phyloP scores from a whole-genome alignment of 2,329 filamentous ascomycete genomes.

The Polychaeton citri region DNA sequence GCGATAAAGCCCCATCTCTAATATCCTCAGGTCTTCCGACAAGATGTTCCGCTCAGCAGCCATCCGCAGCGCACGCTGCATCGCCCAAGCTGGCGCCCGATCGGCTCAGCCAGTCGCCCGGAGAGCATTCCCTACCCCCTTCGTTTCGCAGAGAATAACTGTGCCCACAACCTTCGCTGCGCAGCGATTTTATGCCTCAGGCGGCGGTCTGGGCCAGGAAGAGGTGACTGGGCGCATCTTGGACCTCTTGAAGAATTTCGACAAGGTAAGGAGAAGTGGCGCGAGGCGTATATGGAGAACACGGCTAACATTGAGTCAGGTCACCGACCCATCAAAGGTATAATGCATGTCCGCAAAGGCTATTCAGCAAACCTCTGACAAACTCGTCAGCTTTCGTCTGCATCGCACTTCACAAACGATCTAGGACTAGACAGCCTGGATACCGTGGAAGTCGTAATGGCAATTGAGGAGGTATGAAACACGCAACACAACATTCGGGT shows the following conservation, averaged over 20 bases:
- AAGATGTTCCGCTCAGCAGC: conserved; percentile 84
- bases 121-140: conserved; percentile 39
- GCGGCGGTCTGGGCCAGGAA: conserved; percentile 60
- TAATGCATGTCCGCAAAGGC: too few species aligned
- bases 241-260: conserved; percentile 86
- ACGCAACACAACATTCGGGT: background rate
- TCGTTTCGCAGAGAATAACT: conserved; percentile 48
- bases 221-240: conserved; percentile 89
- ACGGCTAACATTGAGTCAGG: conserved; percentile 31
- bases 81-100: conserved; percentile 28
- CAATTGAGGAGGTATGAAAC: conserved; percentile 89
- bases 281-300: too few species aligned
- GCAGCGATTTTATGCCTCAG: conserved; percentile 77
- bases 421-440: conserved; percentile 94
- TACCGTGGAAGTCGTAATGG: conserved; percentile 99
- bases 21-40: conserved; percentile 11
- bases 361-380: too few species aligned
- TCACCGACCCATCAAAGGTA: conserved; percentile 48
- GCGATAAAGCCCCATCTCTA: too few species aligned
- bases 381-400: conserved; percentile 66
- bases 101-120: conserved; percentile 38
- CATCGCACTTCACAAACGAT: conserved; percentile 91
- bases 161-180: conserved; percentile 52
- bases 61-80: conserved; percentile 57
- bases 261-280: conserved; percentile 87